Evolutionary conservation across 2,329 filamentous ascomycete species (phyloP).

Genomic region (Paramyrothecium sp.): DNA sequence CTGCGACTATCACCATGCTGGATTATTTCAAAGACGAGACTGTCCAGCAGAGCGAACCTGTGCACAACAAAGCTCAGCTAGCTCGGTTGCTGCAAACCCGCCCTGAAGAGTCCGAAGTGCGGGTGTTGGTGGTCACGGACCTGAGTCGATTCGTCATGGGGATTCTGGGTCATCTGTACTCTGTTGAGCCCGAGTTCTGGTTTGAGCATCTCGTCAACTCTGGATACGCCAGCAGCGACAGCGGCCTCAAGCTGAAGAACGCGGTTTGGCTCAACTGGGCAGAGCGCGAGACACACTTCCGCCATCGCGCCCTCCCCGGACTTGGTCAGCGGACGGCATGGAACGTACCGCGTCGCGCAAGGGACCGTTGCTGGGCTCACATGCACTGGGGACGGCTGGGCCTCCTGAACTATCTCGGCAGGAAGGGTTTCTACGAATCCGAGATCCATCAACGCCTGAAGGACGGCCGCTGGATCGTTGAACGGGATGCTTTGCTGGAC

Average conservation of each 20-base stretch:
- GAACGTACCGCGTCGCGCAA: conserved; percentile 15
- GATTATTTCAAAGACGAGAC: conserved; percentile 16
- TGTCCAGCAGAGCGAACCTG: conserved; percentile 1
- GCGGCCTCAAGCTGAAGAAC: conserved; percentile 24
- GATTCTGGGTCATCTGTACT: conserved; percentile 21
- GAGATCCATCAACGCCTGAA: conserved; percentile 18
- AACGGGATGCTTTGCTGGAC: conserved; percentile 18
- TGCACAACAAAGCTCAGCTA: conserved; percentile 10
- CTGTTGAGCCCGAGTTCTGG: conserved; percentile 26
- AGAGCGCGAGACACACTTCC: conserved; percentile 21
- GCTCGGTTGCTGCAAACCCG: conserved; percentile 12
- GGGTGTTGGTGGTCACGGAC: conserved; percentile 23
- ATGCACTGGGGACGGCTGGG: conserved; percentile 18
- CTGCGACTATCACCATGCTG: conserved; percentile 14
- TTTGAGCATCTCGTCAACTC: conserved; percentile 24
- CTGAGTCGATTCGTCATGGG: conserved; percentile 28
- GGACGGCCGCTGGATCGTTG: conserved; percentile 19
- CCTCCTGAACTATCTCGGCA: conserved; percentile 19
- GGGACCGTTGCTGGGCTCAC: conserved; percentile 14
- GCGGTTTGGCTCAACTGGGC: conserved; percentile 26
- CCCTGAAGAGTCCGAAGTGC: conserved; percentile 10
- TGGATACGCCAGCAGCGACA: conserved; percentile 22
- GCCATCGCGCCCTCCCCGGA: conserved; percentile 17
- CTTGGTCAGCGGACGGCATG: conserved; percentile 19
- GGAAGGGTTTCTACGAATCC: conserved; percentile 20